These are phyloP conservation scores for Omphalotus guepiniiformis DNA, from an alignment of 768 basidiomycete genomes.

Conservation along the genomic window DNA sequence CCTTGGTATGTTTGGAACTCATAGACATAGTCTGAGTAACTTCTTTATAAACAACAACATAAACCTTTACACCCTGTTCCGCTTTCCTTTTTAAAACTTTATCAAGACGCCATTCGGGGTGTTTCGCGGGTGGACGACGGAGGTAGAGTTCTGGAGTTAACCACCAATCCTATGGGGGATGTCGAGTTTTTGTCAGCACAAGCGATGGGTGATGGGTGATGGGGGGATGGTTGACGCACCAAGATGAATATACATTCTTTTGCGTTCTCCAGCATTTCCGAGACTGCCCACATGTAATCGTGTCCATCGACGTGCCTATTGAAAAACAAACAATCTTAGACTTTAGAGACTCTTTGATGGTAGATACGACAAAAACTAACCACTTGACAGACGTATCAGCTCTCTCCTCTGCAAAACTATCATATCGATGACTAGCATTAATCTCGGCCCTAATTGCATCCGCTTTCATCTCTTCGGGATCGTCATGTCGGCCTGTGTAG, in stretches of 20 bases:
- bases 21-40: constrained; percentile 91
- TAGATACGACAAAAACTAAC: constrained; percentile 31
- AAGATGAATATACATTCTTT: constrained; percentile 85
- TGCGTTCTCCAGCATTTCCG: constrained; percentile 82
- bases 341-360: too few species aligned
- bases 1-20: constrained; percentile 84
- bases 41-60: constrained; percentile 95
- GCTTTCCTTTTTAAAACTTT: constrained; percentile 83
- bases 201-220: background rate
- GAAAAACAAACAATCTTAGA: too few species aligned
- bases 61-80: constrained; percentile 85
- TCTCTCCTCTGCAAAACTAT: constrained; percentile 77
- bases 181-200: constrained; percentile 27
- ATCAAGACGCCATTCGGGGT: constrained; percentile 89
- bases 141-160: constrained; percentile 93
- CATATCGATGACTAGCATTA: constrained; percentile 74
- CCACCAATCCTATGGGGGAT: too few species aligned
- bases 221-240: too few species aligned
- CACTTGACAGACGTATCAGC: constrained; percentile 77
- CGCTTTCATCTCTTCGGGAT: constrained; percentile 62
- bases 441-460: constrained; percentile 76
- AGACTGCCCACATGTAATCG: constrained; percentile 95
- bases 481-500: constrained; percentile 80
- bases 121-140: constrained; percentile 81
- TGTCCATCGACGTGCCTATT: constrained; percentile 87